These are phyloP conservation scores for Mucor racemosus DNA, from an alignment of 371 early-diverging fungal species.

Conservation along the genomic window DNA sequence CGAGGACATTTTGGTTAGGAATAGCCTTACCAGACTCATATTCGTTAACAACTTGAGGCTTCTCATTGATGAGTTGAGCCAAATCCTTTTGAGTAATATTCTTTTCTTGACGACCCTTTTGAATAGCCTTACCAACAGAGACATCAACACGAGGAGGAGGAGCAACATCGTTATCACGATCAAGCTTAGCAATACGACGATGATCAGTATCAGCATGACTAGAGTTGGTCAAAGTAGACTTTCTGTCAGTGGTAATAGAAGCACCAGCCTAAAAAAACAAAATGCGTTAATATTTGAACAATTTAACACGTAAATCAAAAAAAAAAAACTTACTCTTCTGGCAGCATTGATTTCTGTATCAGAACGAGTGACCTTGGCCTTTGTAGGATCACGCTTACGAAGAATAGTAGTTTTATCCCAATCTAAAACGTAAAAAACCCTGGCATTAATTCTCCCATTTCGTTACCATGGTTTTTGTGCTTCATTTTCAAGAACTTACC, in stretches of 20 bases:
- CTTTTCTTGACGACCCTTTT: slow-evolving; percentile 80
- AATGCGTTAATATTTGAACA: background rate
- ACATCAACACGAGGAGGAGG: slow-evolving; percentile 76
- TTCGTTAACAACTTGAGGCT: slow-evolving; percentile 83
- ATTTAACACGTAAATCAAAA: background rate
- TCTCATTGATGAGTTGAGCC: slow-evolving; percentile 82
- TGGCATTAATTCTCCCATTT: background rate
- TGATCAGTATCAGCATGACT: slow-evolving; percentile 78
- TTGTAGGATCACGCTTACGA: slow-evolving; percentile 72
- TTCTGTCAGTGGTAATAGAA: slow-evolving; percentile 72
- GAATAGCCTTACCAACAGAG: slow-evolving; percentile 86
- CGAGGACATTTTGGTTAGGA: slow-evolving; percentile 92
- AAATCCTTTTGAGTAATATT: slow-evolving; percentile 90
- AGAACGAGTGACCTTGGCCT: slow-evolving; percentile 69
- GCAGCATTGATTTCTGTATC: slow-evolving; percentile 82
- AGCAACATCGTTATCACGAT: slow-evolving; percentile 85
- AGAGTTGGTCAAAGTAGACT: slow-evolving; percentile 60
- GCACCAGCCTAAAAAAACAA: slow-evolving; percentile 57
- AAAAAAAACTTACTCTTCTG: slow-evolving; percentile 52
- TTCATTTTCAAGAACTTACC: slow-evolving; percentile 18
- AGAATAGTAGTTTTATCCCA: slow-evolving; percentile 83
- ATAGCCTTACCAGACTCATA: slow-evolving; percentile 90
- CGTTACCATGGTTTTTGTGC: background rate
- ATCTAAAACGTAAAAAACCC: slow-evolving; percentile 34
- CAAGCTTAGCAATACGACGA: slow-evolving; percentile 86